A percentile compares a stretch with the other conserved stretches of the same genome.
phyloP scores from a whole-genome alignment of 2,329 filamentous ascomycete genomes.

The Ascosphaera apis region DNA sequence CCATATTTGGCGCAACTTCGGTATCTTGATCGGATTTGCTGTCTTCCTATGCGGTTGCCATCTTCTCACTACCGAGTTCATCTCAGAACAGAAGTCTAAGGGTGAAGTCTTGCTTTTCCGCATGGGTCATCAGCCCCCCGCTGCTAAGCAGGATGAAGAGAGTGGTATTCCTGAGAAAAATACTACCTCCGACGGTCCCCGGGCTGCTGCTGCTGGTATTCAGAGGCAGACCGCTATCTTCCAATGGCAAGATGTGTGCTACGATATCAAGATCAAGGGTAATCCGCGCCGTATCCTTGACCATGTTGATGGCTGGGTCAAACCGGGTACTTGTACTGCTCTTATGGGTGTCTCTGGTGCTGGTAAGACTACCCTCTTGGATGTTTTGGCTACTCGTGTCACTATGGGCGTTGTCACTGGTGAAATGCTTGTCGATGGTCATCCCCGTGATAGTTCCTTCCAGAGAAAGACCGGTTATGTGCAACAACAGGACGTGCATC shows the following conservation, averaged over 20 bases:
- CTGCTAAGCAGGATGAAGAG: conserved; percentile 12
- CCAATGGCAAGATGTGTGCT: conserved; percentile 70
- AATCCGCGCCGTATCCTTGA: conserved; percentile 56
- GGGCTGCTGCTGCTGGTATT: no score
- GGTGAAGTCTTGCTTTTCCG: conserved; percentile 57
- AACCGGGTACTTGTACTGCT: conserved; percentile 71
- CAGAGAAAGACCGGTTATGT: conserved; percentile 70
- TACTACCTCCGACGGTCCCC: conserved; percentile 9
- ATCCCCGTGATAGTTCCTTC: conserved; percentile 48
- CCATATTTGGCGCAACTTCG: conserved; percentile 48
- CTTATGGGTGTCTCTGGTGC: conserved; percentile 80
- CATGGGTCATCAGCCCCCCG: conserved; percentile 37
- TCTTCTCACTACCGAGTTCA: conserved; percentile 37
- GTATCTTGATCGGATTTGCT: conserved; percentile 44
- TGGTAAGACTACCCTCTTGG: conserved; percentile 80
- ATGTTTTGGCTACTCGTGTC: conserved; percentile 63
- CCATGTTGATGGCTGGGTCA: conserved; percentile 79
- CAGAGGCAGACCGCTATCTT: no score
- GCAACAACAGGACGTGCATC: conserved; percentile 64
- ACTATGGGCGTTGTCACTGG: conserved; percentile 77
- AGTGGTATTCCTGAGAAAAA: conserved; percentile 10
- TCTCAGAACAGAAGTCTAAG: conserved; percentile 45
- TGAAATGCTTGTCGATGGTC: conserved; percentile 64
- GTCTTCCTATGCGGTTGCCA: no score
- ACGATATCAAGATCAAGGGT: conserved; percentile 58